Percentiles rank a stretch among this genome's conserved stretches.
These are phyloP conservation scores for Ophiostoma tasmaniense DNA, from an alignment of 2,329 filamentous ascomycete genomes.

Conservation along the genomic window DNA sequence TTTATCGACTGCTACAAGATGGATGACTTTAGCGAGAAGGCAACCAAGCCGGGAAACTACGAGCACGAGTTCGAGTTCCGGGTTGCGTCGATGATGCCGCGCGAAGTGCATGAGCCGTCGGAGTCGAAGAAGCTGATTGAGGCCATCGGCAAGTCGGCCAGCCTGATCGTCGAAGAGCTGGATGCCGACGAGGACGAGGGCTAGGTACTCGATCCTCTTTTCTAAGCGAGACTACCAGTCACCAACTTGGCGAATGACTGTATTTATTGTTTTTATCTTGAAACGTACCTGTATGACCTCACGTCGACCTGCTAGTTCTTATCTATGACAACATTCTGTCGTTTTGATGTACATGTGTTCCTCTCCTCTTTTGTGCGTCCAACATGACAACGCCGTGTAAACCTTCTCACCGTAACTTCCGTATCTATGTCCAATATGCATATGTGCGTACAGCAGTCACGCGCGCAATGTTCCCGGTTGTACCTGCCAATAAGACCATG, in stretches of 20 bases:
- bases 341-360: neutral
- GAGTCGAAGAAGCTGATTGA: slow-evolving; percentile 57
- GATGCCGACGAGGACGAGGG: slow-evolving; percentile 3
- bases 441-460: neutral
- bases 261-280: neutral
- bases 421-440: neutral
- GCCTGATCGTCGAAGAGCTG: slow-evolving; percentile 72
- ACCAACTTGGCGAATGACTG: neutral
- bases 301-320: neutral
- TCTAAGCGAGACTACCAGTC: neutral
- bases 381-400: neutral
- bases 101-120: slow-evolving; percentile 68
- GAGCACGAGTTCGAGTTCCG: slow-evolving; percentile 77
- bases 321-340: neutral
- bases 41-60: slow-evolving; percentile 61
- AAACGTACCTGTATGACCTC: no score
- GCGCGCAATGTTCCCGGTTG: neutral
- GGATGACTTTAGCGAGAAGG: slow-evolving; percentile 29
- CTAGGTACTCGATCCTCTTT: neutral
- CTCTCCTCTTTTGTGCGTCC: neutral
- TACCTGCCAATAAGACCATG: neutral
- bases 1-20: slow-evolving; percentile 87
- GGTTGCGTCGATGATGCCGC: slow-evolving; percentile 76
- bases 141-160: slow-evolving; percentile 72
- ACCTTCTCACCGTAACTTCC: neutral